Evolutionary conservation across 148 eudicot species (phyloP).

Genomic region (Spergularia marina): DNA sequence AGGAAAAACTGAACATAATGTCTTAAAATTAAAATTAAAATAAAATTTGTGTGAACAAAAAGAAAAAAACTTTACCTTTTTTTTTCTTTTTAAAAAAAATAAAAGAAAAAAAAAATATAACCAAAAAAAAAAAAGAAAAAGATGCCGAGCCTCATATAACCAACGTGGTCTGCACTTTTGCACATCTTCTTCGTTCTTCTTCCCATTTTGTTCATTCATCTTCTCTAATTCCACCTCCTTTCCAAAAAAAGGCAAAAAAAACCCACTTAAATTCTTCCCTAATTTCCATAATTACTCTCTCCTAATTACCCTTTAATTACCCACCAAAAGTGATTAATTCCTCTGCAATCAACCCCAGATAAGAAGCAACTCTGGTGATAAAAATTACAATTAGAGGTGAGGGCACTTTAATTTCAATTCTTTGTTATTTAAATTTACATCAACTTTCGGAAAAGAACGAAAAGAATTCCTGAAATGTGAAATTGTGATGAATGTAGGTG

Average conservation of each 20-base stretch:
- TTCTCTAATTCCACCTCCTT: too few relatives aligned
- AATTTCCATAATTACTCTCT: background rate
- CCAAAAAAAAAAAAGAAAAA: conserved; percentile 1
- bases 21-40: background rate
- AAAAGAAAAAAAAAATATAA: background rate
- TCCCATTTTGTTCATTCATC: background rate
- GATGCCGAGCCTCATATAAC: background rate
- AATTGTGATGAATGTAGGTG: background rate
- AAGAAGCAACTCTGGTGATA: too few relatives aligned
- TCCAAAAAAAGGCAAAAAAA: too few relatives aligned
- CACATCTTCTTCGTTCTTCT: conserved; percentile 1
- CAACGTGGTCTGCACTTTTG: conserved; percentile 28
- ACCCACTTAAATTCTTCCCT: background rate
- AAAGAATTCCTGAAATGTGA: too few relatives aligned
- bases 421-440: too few relatives aligned
- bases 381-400: too few relatives aligned
- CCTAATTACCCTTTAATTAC: background rate
- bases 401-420: too few relatives aligned
- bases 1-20: too few relatives aligned
- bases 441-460: too few relatives aligned
- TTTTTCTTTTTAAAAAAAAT: too few relatives aligned
- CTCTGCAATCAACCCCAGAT: background rate
- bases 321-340: background rate
- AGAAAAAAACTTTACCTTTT: background rate
- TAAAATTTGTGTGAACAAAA: conserved; percentile 6